These are phyloP conservation scores for Rhizophagus prolifer DNA, from an alignment of 192 early-diverging fungal genomes.

Conservation along the genomic window DNA sequence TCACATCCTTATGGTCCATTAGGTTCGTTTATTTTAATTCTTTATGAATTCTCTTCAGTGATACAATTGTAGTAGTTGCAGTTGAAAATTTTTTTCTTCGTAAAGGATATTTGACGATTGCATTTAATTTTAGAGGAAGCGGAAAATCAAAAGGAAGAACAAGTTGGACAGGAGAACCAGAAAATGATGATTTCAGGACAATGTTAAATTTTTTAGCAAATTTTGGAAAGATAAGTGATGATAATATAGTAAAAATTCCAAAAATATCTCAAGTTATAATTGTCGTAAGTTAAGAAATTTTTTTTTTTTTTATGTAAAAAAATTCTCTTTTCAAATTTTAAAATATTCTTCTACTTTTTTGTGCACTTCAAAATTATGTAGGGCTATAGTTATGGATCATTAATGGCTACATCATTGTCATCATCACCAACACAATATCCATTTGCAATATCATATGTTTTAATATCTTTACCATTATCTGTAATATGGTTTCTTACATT, in stretches of 20 bases:
- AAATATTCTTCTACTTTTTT: too few relatives aligned
- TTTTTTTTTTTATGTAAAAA: not conserved
- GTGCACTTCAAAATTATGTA: not conserved
- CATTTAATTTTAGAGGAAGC: constrained; percentile 44
- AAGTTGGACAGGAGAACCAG: constrained; percentile 42
- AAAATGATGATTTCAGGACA: constrained; percentile 41
- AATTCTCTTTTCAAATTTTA: not conserved
- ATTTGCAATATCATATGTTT: constrained; percentile 11
- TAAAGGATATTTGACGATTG: constrained; percentile 33
- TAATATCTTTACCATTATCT: constrained; percentile 23
- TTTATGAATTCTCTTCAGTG: not conserved
- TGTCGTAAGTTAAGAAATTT: constrained; percentile 4
- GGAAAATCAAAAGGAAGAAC: constrained; percentile 44
- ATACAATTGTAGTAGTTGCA: not conserved
- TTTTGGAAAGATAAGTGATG: not conserved
- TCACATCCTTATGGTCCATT: constrained; percentile 46
- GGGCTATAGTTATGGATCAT: constrained; percentile 31
- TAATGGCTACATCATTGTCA: constrained; percentile 16
- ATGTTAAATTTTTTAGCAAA: constrained; percentile 39
- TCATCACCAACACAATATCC: not conserved
- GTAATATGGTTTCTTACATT: constrained; percentile 27
- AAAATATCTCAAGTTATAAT: constrained; percentile 8
- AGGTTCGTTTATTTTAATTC: constrained; percentile 12
- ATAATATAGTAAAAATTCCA: constrained; percentile 3
- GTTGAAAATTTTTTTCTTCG: constrained; percentile 19